phyloP scores from a whole-genome alignment of 352 stramenopile genomes.

The Elongisporangium prolatum region DNA sequence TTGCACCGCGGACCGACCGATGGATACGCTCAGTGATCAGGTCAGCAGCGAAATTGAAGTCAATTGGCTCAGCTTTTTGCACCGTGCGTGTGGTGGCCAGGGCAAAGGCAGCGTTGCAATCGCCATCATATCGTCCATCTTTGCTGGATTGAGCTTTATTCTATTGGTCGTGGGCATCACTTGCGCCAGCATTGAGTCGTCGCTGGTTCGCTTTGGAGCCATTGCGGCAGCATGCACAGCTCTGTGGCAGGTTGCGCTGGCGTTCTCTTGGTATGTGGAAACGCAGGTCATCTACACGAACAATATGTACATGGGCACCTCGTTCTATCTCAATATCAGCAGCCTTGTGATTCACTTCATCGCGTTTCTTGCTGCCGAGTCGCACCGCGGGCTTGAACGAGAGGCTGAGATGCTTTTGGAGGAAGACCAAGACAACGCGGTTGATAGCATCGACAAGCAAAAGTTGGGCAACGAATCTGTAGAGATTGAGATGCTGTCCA shows the following conservation, averaged over 20 bases:
- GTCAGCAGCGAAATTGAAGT: not conserved
- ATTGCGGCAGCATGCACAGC: conserved; percentile 16
- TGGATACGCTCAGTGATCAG: conserved; percentile 23
- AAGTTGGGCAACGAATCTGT: not conserved
- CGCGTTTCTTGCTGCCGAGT: conserved; percentile 24
- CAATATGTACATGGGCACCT: conserved; percentile 28
- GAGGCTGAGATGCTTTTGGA: conserved; percentile 22
- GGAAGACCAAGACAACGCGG: conserved; percentile 20
- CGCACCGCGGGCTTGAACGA: conserved; percentile 32
- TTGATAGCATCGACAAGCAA: conserved; percentile 23
- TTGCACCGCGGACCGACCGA: conserved; percentile 19
- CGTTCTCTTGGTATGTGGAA: conserved; percentile 36
- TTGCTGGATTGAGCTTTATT: conserved; percentile 16
- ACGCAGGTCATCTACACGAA: conserved; percentile 23
- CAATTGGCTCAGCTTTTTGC: conserved; percentile 37
- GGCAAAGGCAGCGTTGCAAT: conserved; percentile 25
- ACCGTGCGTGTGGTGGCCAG: conserved; percentile 31
- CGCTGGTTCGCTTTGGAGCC: conserved; percentile 24
- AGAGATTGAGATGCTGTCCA: not conserved
- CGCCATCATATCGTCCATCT: conserved; percentile 18
- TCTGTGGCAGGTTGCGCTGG: conserved; percentile 23
- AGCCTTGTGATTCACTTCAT: conserved; percentile 23
- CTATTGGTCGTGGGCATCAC: conserved; percentile 35
- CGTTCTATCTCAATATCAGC: conserved; percentile 42
- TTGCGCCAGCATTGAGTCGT: conserved; percentile 40